Evolutionary conservation across 768 basidiomycete species (phyloP).

Genomic region (Mycena capillaripes): DNA sequence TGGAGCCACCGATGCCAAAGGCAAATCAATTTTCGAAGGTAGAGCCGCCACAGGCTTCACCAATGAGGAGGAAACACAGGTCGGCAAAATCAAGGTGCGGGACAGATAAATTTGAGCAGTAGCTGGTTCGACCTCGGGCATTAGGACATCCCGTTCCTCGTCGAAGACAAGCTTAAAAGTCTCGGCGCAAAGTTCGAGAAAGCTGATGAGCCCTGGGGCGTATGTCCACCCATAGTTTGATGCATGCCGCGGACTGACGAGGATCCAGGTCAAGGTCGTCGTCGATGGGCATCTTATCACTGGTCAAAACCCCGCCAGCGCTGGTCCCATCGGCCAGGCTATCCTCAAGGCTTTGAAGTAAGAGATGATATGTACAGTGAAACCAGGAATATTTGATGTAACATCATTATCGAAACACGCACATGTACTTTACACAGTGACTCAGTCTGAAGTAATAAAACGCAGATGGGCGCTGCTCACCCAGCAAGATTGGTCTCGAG

Average conservation of each 20-base stretch:
- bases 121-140: background rate
- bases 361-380: background rate
- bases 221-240: conserved; percentile 50
- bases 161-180: conserved; percentile 73
- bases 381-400: conserved; percentile 6
- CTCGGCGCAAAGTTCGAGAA: conserved; percentile 80
- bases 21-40: conserved; percentile 76
- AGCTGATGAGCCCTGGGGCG: conserved; percentile 67
- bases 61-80: conserved; percentile 73
- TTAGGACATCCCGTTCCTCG: conserved; percentile 76
- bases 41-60: conserved; percentile 76
- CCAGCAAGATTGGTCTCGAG: conserved; percentile 17
- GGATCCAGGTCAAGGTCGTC: conserved; percentile 62
- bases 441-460: conserved; percentile 27
- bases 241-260: background rate
- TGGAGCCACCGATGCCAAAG: conserved; percentile 63
- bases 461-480: conserved; percentile 31
- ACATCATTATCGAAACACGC: conserved; percentile 20
- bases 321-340: conserved; percentile 67
- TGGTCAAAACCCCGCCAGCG: conserved; percentile 83
- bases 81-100: conserved; percentile 60
- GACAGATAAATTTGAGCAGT: background rate
- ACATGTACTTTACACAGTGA: conserved; percentile 28
- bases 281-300: conserved; percentile 73
- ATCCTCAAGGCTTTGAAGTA: conserved; percentile 63